Base-by-base conservation (phyloP, 352 stramenopile species). In the Globisporangium yorkense region DNA sequence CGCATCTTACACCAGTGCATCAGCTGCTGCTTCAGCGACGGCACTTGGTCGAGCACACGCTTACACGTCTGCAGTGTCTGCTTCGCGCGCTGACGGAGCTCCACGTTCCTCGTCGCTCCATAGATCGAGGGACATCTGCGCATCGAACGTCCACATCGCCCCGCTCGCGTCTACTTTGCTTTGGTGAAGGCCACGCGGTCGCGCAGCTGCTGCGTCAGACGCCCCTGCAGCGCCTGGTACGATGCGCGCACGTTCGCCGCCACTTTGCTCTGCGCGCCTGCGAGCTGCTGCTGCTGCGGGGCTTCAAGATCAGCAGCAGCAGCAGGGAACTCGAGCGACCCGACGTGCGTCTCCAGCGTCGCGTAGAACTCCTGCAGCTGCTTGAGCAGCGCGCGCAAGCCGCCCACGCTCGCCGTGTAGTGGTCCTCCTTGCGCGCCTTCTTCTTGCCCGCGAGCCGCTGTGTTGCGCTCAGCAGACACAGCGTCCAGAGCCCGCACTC, bases 381-480 rank as follows among this genome's bases (percentile, higher is more conserved):
- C 65, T 89, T 89, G 31, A 92, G 64, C 16, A 84, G 56, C 21
- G 66, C 70, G 15, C 81, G 79, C 54, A 92, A 59, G 0, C 70
- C 75, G 35, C 45, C 49, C 24, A 62, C 55, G 24, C 69, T 54
- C 8, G 62, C 51, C 21, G 54, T 57, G 8, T 74, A 44, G 15
- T 66, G 46, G 27, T 88, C 75, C 51, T 79, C 80, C 56, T 85
- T 88, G 57, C 89, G 91, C 65, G 50, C 63, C 45, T 85, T 89
- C 68, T 84, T 84, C 70, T 89, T 91, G 49, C 49, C 29, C 51
- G 72, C 46, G 20, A 70, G 54, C 1, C 75, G 81, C 43, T 81
- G 65, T 16, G 62, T 55, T 33, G 77, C 54, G 43, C 74, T 76
- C 29, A 91, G 61, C 21, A 81, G 54, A 51, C 72, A 68, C 12